Evolutionary conservation across 176 grass and related monocot genomes (phyloP).

Genomic region (Themeda triandra): DNA sequence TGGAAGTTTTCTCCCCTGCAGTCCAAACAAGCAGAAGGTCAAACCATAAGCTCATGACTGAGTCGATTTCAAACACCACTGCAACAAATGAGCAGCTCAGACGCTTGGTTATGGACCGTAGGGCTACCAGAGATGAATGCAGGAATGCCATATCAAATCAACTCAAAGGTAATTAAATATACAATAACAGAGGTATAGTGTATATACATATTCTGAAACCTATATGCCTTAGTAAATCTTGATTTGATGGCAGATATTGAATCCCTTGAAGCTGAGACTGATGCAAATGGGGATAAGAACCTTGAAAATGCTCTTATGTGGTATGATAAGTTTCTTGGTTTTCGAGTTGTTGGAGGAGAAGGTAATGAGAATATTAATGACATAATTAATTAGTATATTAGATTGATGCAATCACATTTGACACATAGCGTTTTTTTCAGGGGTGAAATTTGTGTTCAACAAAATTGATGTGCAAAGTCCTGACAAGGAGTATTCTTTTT

Average conservation of each 20-base stretch:
- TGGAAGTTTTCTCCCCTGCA: constrained; percentile 5
- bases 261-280: constrained; percentile 55
- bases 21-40: constrained; percentile 53
- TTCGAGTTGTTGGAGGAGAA: constrained; percentile 67
- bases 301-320: constrained; percentile 58
- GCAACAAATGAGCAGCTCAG: constrained; percentile 62
- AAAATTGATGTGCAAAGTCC: constrained; percentile 60
- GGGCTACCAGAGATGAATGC: constrained; percentile 52
- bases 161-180: constrained; percentile 33
- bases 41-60: constrained; percentile 23
- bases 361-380: constrained; percentile 37
- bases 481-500: constrained; percentile 72
- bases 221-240: constrained; percentile 27
- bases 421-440: constrained; percentile 37
- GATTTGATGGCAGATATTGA: constrained; percentile 41
- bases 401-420: background rate
- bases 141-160: constrained; percentile 42
- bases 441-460: constrained; percentile 80
- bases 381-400: background rate
- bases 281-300: constrained; percentile 32
- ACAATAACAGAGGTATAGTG: too few species aligned
- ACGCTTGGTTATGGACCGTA: constrained; percentile 41
- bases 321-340: constrained; percentile 81
- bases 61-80: constrained; percentile 45
- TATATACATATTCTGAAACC: background rate